Base-by-base conservation (phyloP, 2,329 filamentous ascomycete species). In the Ustilaginoidea virens region DNA sequence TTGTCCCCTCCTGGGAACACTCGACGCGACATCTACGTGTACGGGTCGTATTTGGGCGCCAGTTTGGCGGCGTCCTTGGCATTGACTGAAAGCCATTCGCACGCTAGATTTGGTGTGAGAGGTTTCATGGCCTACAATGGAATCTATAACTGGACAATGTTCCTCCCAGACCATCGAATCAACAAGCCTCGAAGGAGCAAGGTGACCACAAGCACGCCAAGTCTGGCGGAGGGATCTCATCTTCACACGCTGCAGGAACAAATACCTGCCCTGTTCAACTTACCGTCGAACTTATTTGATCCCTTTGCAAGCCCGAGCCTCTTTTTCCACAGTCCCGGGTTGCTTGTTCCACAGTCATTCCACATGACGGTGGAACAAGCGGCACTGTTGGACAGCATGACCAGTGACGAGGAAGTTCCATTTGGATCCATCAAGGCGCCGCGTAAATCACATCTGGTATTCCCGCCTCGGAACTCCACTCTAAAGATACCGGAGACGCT, bases 141-240 rank as follows among this genome's bases (percentile, higher is more conserved):
- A 23, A 58, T 76, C 33, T 76, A 71, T 49, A 65, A 76, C 50
- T 76, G 71, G 72, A 70, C 68, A 32, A 65, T 57, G 45, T 68
- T 74, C 33, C 55, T 71, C 8, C 63, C 64, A 0, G 58, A 64
- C 36, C 64, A 72, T 33, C 56, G 53, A 5, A 46, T 60, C 35
- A 60, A 68, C 38, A 41, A 32, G 1, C 29, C 37, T 7, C 42
- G 34, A 17, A 32, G 27, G 9, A 30, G 23, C 11, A 45, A 39
- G 29, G 33, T 21, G 8, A 14, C 29, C 7, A 31, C 41, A 7
- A 29, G 40, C 7, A 29, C 39, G 4, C 32, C 32, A 4, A 39
- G 34, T 19, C 41, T 45, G 2, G 35, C 35, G 6, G 47, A 49
- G 16, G 49, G 51, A 8, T 49, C 56, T 2, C 47, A 53, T 29